Evolutionary conservation across 2,329 filamentous ascomycete genomes (phyloP).

Genomic region (Colletotrichum sidae): DNA sequence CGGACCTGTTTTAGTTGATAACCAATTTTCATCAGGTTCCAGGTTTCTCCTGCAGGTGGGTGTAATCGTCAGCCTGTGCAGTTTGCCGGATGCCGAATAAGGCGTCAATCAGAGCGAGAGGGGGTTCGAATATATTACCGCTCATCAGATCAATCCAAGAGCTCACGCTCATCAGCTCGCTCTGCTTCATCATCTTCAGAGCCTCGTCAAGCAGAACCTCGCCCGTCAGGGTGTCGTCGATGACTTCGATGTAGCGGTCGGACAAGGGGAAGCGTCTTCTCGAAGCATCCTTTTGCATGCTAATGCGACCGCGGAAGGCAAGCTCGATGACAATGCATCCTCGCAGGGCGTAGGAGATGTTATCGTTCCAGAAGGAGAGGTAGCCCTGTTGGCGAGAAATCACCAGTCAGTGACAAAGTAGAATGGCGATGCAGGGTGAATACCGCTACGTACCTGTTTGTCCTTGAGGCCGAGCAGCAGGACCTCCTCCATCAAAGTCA

Average conservation of each 20-base stretch:
- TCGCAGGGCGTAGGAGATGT: conserved; percentile 97
- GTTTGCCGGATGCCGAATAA: conserved; percentile 16
- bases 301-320: conserved; percentile 93
- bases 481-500: conserved; percentile 99
- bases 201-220: conserved; percentile 98
- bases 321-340: conserved; percentile 99
- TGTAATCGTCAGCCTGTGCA: conserved; percentile 22
- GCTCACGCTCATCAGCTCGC: conserved; percentile 99
- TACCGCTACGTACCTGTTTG: conserved; percentile 81
- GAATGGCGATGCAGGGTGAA: conserved; percentile 6
- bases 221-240: conserved; percentile 95
- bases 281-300: conserved; percentile 97
- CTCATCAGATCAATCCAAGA: conserved; percentile 99
- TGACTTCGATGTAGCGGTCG: conserved; percentile 94
- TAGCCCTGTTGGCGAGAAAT: conserved; percentile 75
- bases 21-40: conserved; percentile 99
- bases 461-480: conserved; percentile 96
- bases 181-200: conserved; percentile 99
- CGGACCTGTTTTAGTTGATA: conserved; percentile 99
- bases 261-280: conserved; percentile 92
- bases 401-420: conserved; percentile 15
- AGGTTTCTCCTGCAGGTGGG: conserved; percentile 84
- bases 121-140: conserved; percentile 65
- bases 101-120: conserved; percentile 41
- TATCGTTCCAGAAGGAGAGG: conserved; percentile 99